Evolutionary conservation across 2,329 filamentous ascomycete species (phyloP).

Genomic region (Beauveria asiatica): DNA sequence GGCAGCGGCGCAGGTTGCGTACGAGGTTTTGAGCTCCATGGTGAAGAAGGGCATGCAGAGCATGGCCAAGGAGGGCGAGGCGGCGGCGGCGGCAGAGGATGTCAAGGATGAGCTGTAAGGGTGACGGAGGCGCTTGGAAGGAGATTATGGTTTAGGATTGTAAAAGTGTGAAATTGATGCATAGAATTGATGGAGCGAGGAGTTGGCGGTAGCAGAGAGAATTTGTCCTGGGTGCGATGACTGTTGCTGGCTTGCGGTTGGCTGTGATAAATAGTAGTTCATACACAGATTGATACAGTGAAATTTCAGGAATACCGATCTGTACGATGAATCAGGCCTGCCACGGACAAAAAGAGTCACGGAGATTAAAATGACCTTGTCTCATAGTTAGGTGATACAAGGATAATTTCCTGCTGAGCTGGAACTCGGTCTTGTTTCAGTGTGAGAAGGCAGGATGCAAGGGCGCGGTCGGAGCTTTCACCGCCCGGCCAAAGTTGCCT

Average conservation of each 20-base stretch:
- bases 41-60: conserved; percentile 44
- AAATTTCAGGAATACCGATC: background rate
- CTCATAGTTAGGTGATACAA: background rate
- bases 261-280: background rate
- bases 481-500: conserved; percentile 9
- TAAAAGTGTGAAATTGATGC: background rate
- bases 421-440: background rate
- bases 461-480: conserved; percentile 7
- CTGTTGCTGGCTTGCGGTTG: background rate
- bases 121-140: background rate
- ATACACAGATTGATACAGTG: background rate
- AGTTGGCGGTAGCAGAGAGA: background rate
- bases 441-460: background rate
- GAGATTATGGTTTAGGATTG: background rate
- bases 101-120: conserved; percentile 31
- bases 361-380: background rate
- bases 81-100: conserved; percentile 11
- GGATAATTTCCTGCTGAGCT: background rate
- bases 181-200: background rate
- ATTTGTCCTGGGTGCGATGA: background rate
- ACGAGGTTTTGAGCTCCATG: conserved; percentile 69
- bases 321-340: background rate
- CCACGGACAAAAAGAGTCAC: background rate
- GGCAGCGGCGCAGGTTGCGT: conserved; percentile 71
- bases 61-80: conserved; percentile 27